Evolutionary conservation across 169 alveolate genomes (phyloP).

Genomic region (Babesia divergens): DNA sequence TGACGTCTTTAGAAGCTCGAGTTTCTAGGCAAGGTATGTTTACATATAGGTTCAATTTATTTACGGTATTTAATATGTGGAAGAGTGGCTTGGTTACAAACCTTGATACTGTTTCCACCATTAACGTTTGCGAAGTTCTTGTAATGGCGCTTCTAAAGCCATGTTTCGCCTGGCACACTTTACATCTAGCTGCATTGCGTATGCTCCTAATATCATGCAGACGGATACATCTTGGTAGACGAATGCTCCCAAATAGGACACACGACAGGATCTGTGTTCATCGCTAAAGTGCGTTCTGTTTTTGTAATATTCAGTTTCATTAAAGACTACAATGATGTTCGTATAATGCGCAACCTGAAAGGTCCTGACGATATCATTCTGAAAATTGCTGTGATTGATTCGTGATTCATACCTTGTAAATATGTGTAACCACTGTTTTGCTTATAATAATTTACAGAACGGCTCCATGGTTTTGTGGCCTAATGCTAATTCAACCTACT

Average conservation of each 20-base stretch:
- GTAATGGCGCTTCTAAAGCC: no score
- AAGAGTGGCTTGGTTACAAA: no score
- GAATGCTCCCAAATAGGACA: conserved; percentile 5
- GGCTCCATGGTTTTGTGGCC: conserved; percentile 25
- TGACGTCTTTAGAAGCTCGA: neutral
- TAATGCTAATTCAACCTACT: neutral
- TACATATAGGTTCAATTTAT: neutral
- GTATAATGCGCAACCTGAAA: no score
- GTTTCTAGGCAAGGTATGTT: neutral
- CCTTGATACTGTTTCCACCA: no score
- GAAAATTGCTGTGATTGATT: no score
- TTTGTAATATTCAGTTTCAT: neutral
- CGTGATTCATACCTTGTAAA: no score
- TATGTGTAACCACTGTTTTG: neutral
- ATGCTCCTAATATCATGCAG: conserved; percentile 2
- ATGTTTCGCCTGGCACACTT: no score
- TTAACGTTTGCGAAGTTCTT: no score
- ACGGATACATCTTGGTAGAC: neutral
- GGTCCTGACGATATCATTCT: no score
- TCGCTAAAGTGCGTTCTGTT: conserved; percentile 4
- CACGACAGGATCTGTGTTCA: neutral
- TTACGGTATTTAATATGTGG: neutral
- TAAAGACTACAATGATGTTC: no score
- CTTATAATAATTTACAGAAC: neutral
- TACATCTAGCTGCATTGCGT: no score